phyloP scores from a whole-genome alignment of 2,329 filamentous ascomycete genomes.

The Cladosporium colombiae region DNA sequence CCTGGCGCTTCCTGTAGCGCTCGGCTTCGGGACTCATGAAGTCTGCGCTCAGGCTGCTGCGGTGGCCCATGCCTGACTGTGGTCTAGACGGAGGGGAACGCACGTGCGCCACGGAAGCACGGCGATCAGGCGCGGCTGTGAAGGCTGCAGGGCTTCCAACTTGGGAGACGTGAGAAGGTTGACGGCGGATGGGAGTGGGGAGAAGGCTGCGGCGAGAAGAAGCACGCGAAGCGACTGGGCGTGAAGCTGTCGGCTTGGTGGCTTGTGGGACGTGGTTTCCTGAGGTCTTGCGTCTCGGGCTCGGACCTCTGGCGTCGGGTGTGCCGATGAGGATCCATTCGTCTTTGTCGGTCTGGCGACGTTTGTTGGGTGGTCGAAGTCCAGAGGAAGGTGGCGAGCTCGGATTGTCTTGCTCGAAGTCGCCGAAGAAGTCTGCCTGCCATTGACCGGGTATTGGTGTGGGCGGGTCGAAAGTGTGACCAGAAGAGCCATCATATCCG shows the following conservation, averaged over 20 bases:
- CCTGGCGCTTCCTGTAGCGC: slow-evolving; percentile 69
- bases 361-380: slow-evolving; percentile 42
- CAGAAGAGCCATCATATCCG: slow-evolving; percentile 29
- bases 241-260: not conserved
- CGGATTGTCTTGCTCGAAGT: slow-evolving; percentile 46
- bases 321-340: slow-evolving; percentile 50
- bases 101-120: slow-evolving; percentile 57
- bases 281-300: slow-evolving; percentile 39
- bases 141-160: slow-evolving; percentile 41
- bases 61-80: slow-evolving; percentile 21
- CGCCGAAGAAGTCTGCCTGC: slow-evolving; percentile 49
- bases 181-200: slow-evolving; percentile 42
- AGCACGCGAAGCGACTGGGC: slow-evolving; percentile 8
- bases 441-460: slow-evolving; percentile 58
- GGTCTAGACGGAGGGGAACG: slow-evolving; percentile 40
- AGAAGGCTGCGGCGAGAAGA: slow-evolving; percentile 34
- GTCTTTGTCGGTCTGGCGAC: slow-evolving; percentile 50
- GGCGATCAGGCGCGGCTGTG: slow-evolving; percentile 38
- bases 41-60: slow-evolving; percentile 22
- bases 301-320: slow-evolving; percentile 51
- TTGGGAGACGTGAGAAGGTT: slow-evolving; percentile 30
- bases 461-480: slow-evolving; percentile 29
- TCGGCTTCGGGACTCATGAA: slow-evolving; percentile 65
- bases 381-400: slow-evolving; percentile 37
- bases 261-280: slow-evolving; percentile 6